Evolutionary conservation across 176 grass and related monocot genomes (phyloP).

Genomic region (Canna indica): DNA sequence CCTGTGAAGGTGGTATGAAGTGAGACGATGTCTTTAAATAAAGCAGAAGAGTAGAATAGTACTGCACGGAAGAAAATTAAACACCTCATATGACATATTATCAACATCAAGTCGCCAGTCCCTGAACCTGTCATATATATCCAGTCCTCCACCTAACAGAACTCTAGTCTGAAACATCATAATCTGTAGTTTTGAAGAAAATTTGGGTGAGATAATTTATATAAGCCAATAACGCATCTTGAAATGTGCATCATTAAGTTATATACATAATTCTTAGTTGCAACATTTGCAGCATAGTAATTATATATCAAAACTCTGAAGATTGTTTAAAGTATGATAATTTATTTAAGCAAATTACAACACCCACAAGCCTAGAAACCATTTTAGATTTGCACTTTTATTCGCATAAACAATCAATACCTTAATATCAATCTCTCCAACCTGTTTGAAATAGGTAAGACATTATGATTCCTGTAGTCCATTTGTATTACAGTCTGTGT

Average conservation of each 20-base stretch:
- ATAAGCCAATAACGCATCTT: neutral
- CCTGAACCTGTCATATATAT: constrained; percentile 59
- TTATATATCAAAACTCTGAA: too few relatives aligned
- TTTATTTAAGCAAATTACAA: too few relatives aligned
- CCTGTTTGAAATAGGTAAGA: too few relatives aligned
- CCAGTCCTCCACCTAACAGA: constrained; percentile 59
- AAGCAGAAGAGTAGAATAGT: neutral
- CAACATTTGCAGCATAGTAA: too few relatives aligned
- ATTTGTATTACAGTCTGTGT: too few relatives aligned
- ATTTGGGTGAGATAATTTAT: neutral
- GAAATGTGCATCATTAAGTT: neutral
- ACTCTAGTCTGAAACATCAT: constrained; percentile 81
- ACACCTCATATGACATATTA: constrained; percentile 89
- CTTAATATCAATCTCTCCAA: too few relatives aligned
- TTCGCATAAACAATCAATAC: too few relatives aligned
- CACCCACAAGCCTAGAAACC: too few relatives aligned
- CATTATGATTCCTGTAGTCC: too few relatives aligned
- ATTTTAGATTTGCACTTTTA: too few relatives aligned
- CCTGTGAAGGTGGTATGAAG: constrained; percentile 28
- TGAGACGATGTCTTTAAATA: neutral
- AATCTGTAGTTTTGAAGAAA: constrained; percentile 33
- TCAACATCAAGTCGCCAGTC: constrained; percentile 92
- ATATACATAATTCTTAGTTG: neutral
- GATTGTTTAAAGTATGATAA: too few relatives aligned
- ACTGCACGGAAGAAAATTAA: neutral